These are phyloP conservation scores for Pythium volutum DNA, from an alignment of 352 stramenopile genomes.

Conservation along the genomic window DNA sequence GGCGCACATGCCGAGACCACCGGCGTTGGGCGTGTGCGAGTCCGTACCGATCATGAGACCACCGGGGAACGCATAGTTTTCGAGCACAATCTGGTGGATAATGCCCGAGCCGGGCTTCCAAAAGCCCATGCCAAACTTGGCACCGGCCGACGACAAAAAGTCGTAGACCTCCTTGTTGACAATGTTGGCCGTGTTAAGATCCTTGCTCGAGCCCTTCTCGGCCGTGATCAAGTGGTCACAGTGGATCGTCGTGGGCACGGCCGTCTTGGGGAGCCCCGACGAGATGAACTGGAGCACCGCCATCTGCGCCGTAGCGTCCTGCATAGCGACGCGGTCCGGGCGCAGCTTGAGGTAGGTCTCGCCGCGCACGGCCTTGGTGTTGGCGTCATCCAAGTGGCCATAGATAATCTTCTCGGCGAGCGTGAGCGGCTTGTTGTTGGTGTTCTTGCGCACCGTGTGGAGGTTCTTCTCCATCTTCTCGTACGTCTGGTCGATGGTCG, in stretches of 20 bases:
- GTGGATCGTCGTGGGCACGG: constrained; percentile 92
- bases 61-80: constrained; percentile 94
- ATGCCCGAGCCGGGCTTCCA: constrained; percentile 93
- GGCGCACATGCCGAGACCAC: constrained; percentile 92
- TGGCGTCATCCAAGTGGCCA: constrained; percentile 89
- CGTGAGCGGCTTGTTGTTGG: constrained; percentile 88
- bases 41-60: constrained; percentile 95
- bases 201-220: constrained; percentile 86
- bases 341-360: constrained; percentile 93
- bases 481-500: constrained; percentile 92
- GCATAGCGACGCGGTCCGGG: constrained; percentile 92
- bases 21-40: constrained; percentile 93
- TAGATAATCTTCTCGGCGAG: constrained; percentile 95
- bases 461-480: constrained; percentile 92
- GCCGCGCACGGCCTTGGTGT: constrained; percentile 77
- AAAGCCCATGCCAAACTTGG: constrained; percentile 94
- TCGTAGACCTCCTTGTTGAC: constrained; percentile 93
- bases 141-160: constrained; percentile 88
- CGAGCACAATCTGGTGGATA: constrained; percentile 94
- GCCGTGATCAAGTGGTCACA: constrained; percentile 95
- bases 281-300: constrained; percentile 95
- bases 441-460: constrained; percentile 86
- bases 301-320: constrained; percentile 94
- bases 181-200: constrained; percentile 88
- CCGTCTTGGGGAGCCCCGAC: constrained; percentile 91